Base-by-base conservation (phyloP, 2,329 filamentous ascomycete species). In the Thielaviopsis populi region DNA sequence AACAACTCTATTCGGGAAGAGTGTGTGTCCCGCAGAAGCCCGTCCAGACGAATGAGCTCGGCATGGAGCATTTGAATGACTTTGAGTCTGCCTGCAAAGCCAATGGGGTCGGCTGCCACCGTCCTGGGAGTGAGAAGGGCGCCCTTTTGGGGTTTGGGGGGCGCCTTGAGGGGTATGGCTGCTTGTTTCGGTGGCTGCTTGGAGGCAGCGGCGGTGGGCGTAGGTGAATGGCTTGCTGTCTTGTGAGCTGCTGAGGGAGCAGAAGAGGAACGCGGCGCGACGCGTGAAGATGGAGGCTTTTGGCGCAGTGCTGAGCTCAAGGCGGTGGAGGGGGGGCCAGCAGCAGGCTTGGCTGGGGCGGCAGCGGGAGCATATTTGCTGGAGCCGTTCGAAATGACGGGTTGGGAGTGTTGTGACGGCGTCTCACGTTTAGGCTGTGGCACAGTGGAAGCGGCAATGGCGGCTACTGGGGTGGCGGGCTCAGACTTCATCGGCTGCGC, bases 1-100 rank as follows among this genome's bases (percentile, higher is more conserved):
- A 84, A 70, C 1, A 88, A 75, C n/a, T 63, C 62, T 24, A 43
- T 59, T 53, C 59, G 15, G 40, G 37, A 37, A 24, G 65, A 50
- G 46, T 63, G 62, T 5, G 56, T 37, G n/a, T 56, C 43, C 10
- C 65, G 62, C 19, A 66, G 46, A 42, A 66, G 58, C 1, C 37
- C 40, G 30, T 66, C 65, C 13, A 66, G 58, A 11, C 62, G 62
- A 27, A 64, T 24, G 37, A 66, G 33, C 56, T 64, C 61, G 11
- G 27, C 59, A 42, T 66, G 58, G 13, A 66, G 30, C 46, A 63
- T 54, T 40, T 66, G 61, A 27, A 66, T 63, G 24, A 66, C 62
- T 40, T 63, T 66, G 10, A 63, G 42, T 61, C 65, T 42, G n/a
- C 37, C 61, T 19, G 56, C 30, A 24, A 61, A 66, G 48, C 53